Base-by-base conservation (phyloP, 2,329 filamentous ascomycete species). In the Boeremia exigua region DNA sequence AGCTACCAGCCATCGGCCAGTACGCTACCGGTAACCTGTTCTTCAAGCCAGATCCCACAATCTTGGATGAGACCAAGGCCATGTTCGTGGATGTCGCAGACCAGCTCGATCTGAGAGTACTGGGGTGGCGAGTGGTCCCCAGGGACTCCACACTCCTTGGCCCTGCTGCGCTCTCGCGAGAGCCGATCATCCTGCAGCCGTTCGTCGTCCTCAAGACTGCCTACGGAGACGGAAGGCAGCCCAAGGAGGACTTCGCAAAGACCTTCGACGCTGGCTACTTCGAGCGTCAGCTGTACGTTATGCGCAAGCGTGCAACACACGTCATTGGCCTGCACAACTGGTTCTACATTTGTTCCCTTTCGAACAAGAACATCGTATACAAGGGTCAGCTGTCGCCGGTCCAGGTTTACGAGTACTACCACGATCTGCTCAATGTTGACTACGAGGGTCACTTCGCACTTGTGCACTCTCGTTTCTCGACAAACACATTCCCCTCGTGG, bases 301-400 rank as follows among this genome's bases (percentile, higher is more conserved):
- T 99, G 67, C 89, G 94, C 74, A 99, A 99, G 84, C 90, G 92
- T 70, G 90, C 93, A 49, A 96, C 93, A 43, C 92, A 97, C 81
- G 90, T 92, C 70, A 95, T 97, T 74, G 93, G 94, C 57, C 85
- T 97, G 53, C 92, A 96, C 79, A 97, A 97, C 78, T 98, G 94
- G 94, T 98, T 98, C 83, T 98, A 98, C 77, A 84, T 98, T 56
- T 98, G 94, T 84, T 96, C 92, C 45, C 81, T 98, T 65, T 95
- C 88, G 77, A 97, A 96, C 87, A 93, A 93, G 80, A 98, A 98
- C 81, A 98, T 98, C 79, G 91, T 98, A 58, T 98, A 98, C 85
- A 98, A 98, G 84, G 94, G 94, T 62, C 95, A 98, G 77, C 83
- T 98, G 64, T 90, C 94, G 39, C 94, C 94, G 23, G 87, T 94